Percentiles rank a stretch among this genome's conserved stretches.
These are phyloP conservation scores for Beauveria pseudobassiana DNA, from an alignment of 2,329 filamentous ascomycete species.

Conservation along the genomic window DNA sequence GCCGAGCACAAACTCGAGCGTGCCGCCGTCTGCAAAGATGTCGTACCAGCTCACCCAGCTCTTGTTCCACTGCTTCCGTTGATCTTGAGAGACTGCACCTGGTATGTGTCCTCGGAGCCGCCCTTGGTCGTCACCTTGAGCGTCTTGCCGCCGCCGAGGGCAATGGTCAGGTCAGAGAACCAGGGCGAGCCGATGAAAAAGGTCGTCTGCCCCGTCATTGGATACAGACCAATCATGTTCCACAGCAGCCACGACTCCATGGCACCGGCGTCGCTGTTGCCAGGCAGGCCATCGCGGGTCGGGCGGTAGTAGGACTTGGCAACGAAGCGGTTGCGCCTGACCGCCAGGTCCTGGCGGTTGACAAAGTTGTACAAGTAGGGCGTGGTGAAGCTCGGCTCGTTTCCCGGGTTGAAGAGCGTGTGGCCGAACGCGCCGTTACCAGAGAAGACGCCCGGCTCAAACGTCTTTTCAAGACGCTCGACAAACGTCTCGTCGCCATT, in stretches of 20 bases:
- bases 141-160: constrained; percentile 45
- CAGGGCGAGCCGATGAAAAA: constrained; percentile 59
- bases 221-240: constrained; percentile 62
- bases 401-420: constrained; percentile 60
- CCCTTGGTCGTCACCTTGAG: constrained; percentile 48
- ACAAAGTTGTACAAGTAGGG: constrained; percentile 65
- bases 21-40: constrained; percentile 56
- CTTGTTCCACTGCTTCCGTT: constrained; percentile 55
- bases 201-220: constrained; percentile 59
- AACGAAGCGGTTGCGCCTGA: constrained; percentile 49
- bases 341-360: constrained; percentile 53
- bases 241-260: constrained; percentile 67
- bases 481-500: constrained; percentile 51
- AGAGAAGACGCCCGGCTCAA: constrained; percentile 39
- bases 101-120: constrained; percentile 40
- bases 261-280: constrained; percentile 64
- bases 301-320: constrained; percentile 53
- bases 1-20: constrained; percentile 58
- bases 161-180: constrained; percentile 52
- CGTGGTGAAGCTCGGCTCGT: constrained; percentile 59
- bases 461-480: constrained; percentile 52
- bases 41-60: constrained; percentile 61
- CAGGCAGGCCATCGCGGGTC: constrained; percentile 51
- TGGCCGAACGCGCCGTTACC: constrained; percentile 38
- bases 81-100: constrained; percentile 59